Evolutionary conservation across 352 stramenopile genomes (phyloP), one percentile per base, ranked within the genome.

Genomic region (Thalassiosira mediterranea): DNA sequence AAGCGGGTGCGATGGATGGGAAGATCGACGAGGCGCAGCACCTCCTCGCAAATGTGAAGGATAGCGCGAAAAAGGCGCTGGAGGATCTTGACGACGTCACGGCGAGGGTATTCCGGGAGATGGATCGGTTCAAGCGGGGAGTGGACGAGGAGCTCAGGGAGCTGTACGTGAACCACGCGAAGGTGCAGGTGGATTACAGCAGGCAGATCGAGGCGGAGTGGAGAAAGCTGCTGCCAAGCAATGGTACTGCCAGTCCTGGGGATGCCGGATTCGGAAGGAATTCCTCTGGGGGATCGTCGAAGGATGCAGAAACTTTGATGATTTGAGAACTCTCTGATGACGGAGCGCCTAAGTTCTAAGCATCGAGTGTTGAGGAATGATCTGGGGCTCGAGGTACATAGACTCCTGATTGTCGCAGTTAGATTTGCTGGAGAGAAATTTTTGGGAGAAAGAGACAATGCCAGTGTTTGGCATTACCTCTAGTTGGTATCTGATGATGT

Each of bases 161-260:
- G 28, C 21, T 77, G 2, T 79, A 84, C 51, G 25, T 59, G 26
- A 57, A 60, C 1, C 79, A 85, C 62, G 83, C 83, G 0, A 72
- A 67, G 25, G 72, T 86, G 26, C 76, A 90, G 65, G 48, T 86
- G 29, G 60, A 80, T 51, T 86, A 84, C 56, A 86, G 52, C 37
- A 51, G 61, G 28, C 62, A 78, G 17, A 75, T 86, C 37, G 70
- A 82, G 44, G 59, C 66, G 28, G 76, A 77, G 40, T 88, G 63
- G 69, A 51, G 42, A 1, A 81, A 83, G 21, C 49, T 90, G 44
- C 53, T 86, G 49, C 73, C 76, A 13, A 29, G 21, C 17, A 42
- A 21, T 11, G 25, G 15, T 28, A 40, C 19, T 46, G 52, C 25
- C 59, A n/a, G 26, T 1, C 23, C 26, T 19, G 10, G 40, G 7